phyloP scores from a whole-genome alignment of 345 rosid genomes.

The Erucastrum elatum region DNA sequence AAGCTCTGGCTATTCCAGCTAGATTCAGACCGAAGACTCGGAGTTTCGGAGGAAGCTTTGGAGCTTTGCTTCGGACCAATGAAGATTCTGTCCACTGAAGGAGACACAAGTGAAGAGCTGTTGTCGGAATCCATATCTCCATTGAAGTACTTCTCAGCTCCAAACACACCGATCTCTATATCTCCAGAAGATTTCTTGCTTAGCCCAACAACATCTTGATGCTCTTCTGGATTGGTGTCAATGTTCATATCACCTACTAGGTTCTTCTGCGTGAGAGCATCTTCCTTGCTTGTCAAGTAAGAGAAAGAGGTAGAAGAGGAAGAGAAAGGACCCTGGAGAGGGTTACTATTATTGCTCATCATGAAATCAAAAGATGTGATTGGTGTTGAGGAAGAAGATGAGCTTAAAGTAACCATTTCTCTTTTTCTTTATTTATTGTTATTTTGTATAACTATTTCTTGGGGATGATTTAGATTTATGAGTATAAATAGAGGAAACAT shows the following conservation, averaged over 20 bases:
- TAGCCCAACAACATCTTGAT: conserved; percentile 19
- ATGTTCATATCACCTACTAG: conserved; percentile 28
- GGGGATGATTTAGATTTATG: conserved; percentile 15
- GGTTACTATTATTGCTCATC: conserved; percentile 33
- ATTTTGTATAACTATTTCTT: not conserved
- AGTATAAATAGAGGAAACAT: conserved; percentile 16
- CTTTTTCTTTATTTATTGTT: not conserved
- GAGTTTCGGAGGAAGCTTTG: conserved; percentile 32
- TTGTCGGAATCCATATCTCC: conserved; percentile 51
- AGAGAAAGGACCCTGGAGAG: conserved; percentile 45
- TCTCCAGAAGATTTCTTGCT: conserved; percentile 49
- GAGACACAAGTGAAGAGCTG: conserved; percentile 39
- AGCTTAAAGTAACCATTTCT: conserved; percentile 20
- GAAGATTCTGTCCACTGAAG: conserved; percentile 24
- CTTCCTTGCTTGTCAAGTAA: conserved; percentile 47
- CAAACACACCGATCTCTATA: conserved; percentile 72
- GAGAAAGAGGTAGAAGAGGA: conserved; percentile 42
- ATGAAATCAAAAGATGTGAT: conserved; percentile 34
- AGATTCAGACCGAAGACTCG: conserved; percentile 47
- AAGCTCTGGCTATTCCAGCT: conserved; percentile 55
- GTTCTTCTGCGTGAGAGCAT: conserved; percentile 41
- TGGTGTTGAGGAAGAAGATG: conserved; percentile 36
- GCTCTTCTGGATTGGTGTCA: conserved; percentile 18
- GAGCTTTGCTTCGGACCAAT: conserved; percentile 18
- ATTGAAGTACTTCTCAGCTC: conserved; percentile 84